Evolutionary conservation across 1,284 basidiomycete species (phyloP).

Genomic region (Trametes versicolor): DNA sequence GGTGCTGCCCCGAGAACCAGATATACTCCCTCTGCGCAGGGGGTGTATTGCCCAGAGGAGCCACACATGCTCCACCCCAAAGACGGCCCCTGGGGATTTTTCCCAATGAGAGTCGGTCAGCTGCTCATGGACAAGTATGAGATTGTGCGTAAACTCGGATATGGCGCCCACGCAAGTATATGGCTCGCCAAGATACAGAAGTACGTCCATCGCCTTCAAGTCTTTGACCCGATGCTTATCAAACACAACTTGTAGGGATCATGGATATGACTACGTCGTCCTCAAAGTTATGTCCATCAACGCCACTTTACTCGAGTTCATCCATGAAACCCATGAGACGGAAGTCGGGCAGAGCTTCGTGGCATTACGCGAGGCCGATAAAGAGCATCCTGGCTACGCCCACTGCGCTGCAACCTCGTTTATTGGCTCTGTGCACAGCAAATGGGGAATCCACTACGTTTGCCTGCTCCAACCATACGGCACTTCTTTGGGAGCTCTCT

Average conservation of each 20-base stretch:
- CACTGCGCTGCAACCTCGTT: neutral
- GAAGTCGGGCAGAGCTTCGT: neutral
- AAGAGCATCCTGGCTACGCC: neutral
- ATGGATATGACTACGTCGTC: neutral
- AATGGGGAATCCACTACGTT: neutral
- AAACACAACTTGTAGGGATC: neutral
- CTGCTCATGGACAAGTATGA: neutral
- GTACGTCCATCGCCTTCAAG: neutral
- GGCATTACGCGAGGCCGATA: neutral
- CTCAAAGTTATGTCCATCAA: neutral
- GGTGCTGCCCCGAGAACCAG: too few relatives aligned
- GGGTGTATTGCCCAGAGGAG: neutral
- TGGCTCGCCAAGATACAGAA: neutral
- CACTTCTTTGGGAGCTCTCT: neutral
- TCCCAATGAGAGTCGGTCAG: neutral
- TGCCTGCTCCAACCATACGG: neutral
- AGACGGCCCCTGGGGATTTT: neutral
- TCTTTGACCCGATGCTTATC: neutral
- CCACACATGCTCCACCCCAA: constrained; percentile 1
- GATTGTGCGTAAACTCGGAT: constrained; percentile 6
- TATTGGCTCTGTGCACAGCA: neutral
- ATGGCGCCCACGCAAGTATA: neutral
- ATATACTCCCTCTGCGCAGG: neutral
- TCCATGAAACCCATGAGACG: neutral
- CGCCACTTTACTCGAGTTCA: neutral